Conservation (phyloP, 176 grass and related monocot genomes). For the Aegilops speltoides region DNA sequence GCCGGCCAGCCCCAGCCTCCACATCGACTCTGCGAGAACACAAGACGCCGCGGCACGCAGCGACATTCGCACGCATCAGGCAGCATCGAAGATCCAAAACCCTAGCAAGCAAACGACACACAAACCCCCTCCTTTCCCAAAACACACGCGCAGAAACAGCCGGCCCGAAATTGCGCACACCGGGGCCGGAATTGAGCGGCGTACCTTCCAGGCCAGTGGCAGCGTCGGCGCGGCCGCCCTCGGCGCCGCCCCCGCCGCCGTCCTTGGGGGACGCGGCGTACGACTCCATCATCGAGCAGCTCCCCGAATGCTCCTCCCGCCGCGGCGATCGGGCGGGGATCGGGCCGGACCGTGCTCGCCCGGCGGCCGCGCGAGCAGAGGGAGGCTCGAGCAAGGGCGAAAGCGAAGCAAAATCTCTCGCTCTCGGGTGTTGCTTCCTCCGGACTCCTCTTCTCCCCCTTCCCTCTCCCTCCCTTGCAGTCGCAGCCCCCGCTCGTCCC, state of each 20-base stretch:
- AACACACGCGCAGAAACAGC: background rate
- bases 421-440: constrained; percentile 19
- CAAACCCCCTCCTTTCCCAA: background rate
- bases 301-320: constrained; percentile 11
- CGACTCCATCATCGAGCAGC: constrained; percentile 39
- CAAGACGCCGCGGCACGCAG: background rate
- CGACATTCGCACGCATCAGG: background rate
- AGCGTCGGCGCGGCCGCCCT: background rate
- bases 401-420: background rate
- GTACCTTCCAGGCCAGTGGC: constrained; percentile 73
- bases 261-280: constrained; percentile 13
- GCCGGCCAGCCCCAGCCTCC: constrained; percentile 68
- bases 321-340: constrained; percentile 30
- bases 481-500: background rate
- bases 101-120: constrained; percentile 5
- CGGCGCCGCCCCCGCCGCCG: background rate
- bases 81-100: constrained; percentile 42
- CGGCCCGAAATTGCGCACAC: background rate
- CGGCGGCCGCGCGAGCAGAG: constrained; percentile 7
- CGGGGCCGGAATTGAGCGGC: background rate
- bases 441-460: background rate
- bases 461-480: background rate
- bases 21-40: constrained; percentile 64
- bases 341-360: background rate
- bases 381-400: background rate